phyloP scores from a whole-genome alignment of 2,329 filamentous ascomycete genomes.

The Diplodia sapinea region DNA sequence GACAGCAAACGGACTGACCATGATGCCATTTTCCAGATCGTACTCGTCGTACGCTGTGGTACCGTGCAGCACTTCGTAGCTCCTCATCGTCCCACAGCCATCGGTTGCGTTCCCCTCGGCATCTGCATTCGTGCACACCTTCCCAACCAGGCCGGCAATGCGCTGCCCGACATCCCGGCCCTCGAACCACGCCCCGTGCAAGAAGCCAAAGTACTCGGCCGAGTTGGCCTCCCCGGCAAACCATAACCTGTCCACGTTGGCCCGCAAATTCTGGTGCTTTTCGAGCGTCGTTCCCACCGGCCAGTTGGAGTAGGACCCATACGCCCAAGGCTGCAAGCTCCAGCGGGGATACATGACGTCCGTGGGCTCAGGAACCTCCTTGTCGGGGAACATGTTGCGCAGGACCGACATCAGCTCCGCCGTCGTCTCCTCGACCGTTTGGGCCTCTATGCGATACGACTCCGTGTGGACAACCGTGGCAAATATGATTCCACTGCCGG shows the following conservation, averaged over 20 bases:
- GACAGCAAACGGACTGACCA: constrained; percentile 33
- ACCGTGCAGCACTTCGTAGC: constrained; percentile 42
- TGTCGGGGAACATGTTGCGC: constrained; percentile 65
- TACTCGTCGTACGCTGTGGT: constrained; percentile 41
- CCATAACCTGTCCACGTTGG: constrained; percentile 66
- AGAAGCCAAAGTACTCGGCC: constrained; percentile 68
- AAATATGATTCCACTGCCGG: constrained; percentile 69
- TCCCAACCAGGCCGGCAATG: constrained; percentile 40
- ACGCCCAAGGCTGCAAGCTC: constrained; percentile 58
- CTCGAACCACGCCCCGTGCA: constrained; percentile 57
- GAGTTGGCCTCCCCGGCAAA: constrained; percentile 71
- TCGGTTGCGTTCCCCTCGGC: constrained; percentile 28
- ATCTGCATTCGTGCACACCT: constrained; percentile 36
- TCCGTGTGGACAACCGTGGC: constrained; percentile 65
- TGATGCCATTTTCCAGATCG: constrained; percentile 43
- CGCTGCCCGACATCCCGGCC: constrained; percentile 42
- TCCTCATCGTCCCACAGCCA: constrained; percentile 40
- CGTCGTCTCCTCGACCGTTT: constrained; percentile 64
- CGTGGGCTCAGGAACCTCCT: constrained; percentile 63
- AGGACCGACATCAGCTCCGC: constrained; percentile 64
- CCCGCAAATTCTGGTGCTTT: constrained; percentile 70
- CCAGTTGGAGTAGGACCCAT: constrained; percentile 73
- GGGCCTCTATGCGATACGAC: constrained; percentile 64
- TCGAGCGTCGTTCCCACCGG: constrained; percentile 67
- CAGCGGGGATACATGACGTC: constrained; percentile 68